A percentile compares a stretch with the other conserved stretches of the same genome.
phyloP scores from a whole-genome alignment of 2,329 filamentous ascomycete genomes.

The Epichloe hybrida region DNA sequence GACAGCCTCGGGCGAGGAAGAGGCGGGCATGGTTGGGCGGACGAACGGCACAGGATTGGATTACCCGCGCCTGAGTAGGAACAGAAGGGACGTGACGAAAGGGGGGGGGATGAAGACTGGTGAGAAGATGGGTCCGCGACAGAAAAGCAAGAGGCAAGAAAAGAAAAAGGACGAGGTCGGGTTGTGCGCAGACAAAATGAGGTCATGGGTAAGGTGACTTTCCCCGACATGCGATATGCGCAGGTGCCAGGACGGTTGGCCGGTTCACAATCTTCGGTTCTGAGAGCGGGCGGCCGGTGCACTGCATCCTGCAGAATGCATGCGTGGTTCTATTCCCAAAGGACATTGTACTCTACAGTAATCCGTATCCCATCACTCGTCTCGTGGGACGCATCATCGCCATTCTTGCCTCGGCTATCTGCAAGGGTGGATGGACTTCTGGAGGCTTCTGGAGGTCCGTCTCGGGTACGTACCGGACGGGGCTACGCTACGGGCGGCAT shows the following conservation, averaged over 20 bases:
- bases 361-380: too few relatives aligned
- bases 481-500: too few relatives aligned
- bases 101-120: not conserved
- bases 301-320: too few relatives aligned
- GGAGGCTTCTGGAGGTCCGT: too few relatives aligned
- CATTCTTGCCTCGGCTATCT: too few relatives aligned
- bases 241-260: not conserved
- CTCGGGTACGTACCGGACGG: too few relatives aligned
- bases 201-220: slow-evolving; percentile 5
- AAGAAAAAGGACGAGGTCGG: not conserved
- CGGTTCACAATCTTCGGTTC: not conserved
- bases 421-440: too few relatives aligned
- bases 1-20: slow-evolving; percentile 12
- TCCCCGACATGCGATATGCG: not conserved
- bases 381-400: too few relatives aligned
- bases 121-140: not conserved
- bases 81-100: not conserved
- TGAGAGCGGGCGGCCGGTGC: too few relatives aligned
- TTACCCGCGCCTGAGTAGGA: too few relatives aligned
- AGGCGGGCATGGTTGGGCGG: not conserved
- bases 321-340: too few relatives aligned
- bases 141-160: not conserved
- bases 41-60: not conserved
- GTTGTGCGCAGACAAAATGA: not conserved
- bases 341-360: too few relatives aligned